Base-by-base conservation (phyloP, 352 stramenopile genomes). In the Phytophthora sansomeana region DNA sequence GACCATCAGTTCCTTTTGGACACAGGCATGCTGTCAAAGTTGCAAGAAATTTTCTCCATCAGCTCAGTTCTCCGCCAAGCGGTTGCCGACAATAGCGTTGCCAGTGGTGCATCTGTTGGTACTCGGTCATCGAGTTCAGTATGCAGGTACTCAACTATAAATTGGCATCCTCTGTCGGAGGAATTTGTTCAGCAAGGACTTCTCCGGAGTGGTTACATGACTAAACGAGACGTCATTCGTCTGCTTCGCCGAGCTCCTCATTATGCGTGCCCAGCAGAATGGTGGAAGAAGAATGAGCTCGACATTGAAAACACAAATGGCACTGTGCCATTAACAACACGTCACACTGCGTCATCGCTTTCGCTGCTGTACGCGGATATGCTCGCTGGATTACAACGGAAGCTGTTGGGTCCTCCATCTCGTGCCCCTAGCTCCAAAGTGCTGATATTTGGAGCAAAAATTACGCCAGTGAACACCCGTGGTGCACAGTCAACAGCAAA, bases 1-100 rank as follows among this genome's bases (percentile, higher is more conserved):
- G 89, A 96, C 56, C 89, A 96, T 43, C 78, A 85, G 24, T 95
- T 90, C 42, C 65, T 96, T 33, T 66, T 96, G 24, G 89, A 93
- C 46, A 83, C 78, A 7, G 87, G 84, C 9, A 90, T 96, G n/a
- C 36, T 96, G 30, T 80, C 76, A 8, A 87, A 78, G 3, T 38
- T 95, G 2, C 84, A 93, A 48, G 81, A 90, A 24, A 68, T 92
- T 11, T 95, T 93, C 42, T 95, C 87, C 0, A 81, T 95, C 41
- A 73, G 78, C 13, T 83, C 85, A 4, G 67, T 89, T 24, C 59
- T 78, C 48, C 53, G 61, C 3, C 71, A 90, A 11, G 69, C 77
- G n/a, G 60, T 74, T 16, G 60, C 53, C 26, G 64, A 81, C 29
- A 72, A 59, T 17, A 59, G 63, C 4, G 50, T 19, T 24, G 24